Evolutionary conservation across 2,329 filamentous ascomycete species (phyloP).

Genomic region (Penicillium sp.): DNA sequence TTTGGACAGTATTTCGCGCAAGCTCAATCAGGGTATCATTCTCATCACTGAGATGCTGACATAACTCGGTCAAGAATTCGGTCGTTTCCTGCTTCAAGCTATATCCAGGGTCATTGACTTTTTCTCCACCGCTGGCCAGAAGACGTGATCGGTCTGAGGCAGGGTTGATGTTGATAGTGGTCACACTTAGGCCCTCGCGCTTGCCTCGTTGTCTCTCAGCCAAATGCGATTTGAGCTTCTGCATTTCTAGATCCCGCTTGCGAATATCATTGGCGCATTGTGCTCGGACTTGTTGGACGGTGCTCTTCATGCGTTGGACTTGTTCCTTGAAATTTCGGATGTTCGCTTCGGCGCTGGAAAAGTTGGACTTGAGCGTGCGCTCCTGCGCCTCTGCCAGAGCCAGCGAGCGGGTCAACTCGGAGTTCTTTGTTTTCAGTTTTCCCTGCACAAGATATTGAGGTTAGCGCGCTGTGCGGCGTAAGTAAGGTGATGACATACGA

Average conservation of each 20-base stretch:
- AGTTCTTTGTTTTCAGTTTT: constrained; percentile 53
- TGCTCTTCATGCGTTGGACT: constrained; percentile 70
- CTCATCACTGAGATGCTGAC: constrained; percentile 81
- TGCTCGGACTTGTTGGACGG: constrained; percentile 77
- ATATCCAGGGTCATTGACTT: constrained; percentile 58
- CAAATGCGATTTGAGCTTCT: constrained; percentile 83
- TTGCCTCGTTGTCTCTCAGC: constrained; percentile 62
- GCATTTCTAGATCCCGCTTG: constrained; percentile 84
- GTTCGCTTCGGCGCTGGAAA: constrained; percentile 70
- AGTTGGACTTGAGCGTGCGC: constrained; percentile 64
- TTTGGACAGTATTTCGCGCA: constrained; percentile 67
- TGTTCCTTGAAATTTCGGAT: constrained; percentile 81
- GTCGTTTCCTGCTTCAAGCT: constrained; percentile 83
- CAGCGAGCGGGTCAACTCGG: constrained; percentile 56
- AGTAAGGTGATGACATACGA: constrained; percentile 46
- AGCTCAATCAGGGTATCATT: constrained; percentile 78
- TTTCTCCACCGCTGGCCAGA: constrained; percentile 35
- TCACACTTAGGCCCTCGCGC: constrained; percentile 53
- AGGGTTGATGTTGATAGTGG: constrained; percentile 48
- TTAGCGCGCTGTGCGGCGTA: neutral
- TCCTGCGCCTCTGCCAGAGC: constrained; percentile 67
- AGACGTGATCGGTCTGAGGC: constrained; percentile 34
- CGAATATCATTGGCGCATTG: constrained; percentile 88
- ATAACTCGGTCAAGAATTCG: constrained; percentile 81
- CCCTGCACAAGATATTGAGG: constrained; percentile 35